Conservation (phyloP, 805 yeast genomes). For the Teunomyces stri region DNA sequence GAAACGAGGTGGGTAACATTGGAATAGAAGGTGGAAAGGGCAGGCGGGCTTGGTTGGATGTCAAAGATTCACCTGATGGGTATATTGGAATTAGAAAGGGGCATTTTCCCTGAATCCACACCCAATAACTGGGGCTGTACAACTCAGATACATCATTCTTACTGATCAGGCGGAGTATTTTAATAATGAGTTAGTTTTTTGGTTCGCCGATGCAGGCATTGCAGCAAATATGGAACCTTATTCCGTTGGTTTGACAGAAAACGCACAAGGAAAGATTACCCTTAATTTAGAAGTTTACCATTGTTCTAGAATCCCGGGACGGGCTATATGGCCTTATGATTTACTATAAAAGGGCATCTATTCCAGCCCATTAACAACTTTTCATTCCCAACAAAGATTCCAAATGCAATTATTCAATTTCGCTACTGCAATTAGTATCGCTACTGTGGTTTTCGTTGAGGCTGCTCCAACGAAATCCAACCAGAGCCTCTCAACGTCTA, state of each 20-base stretch:
- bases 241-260: neutral
- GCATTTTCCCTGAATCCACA: constrained; percentile 21
- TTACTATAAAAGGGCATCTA: neutral
- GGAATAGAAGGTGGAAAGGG: constrained; percentile 16
- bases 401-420: neutral
- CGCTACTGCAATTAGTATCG: neutral
- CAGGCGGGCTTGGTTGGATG: constrained; percentile 26
- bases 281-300: neutral
- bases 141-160: neutral
- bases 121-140: neutral
- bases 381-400: neutral
- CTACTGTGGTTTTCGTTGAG: neutral
- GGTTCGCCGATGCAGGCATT: neutral
- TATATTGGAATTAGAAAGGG: constrained; percentile 30
- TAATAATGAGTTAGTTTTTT: neutral
- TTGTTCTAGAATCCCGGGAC: neutral
- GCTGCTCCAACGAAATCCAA: neutral
- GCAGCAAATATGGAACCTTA: neutral
- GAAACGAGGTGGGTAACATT: constrained; percentile 15
- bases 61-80: constrained; percentile 23
- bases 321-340: neutral
- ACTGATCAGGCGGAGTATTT: neutral
- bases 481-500: neutral
- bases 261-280: neutral
- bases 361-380: neutral